Conservation (phyloP, 1,284 basidiomycete species). For the Cystobasidiaceae sp. region DNA sequence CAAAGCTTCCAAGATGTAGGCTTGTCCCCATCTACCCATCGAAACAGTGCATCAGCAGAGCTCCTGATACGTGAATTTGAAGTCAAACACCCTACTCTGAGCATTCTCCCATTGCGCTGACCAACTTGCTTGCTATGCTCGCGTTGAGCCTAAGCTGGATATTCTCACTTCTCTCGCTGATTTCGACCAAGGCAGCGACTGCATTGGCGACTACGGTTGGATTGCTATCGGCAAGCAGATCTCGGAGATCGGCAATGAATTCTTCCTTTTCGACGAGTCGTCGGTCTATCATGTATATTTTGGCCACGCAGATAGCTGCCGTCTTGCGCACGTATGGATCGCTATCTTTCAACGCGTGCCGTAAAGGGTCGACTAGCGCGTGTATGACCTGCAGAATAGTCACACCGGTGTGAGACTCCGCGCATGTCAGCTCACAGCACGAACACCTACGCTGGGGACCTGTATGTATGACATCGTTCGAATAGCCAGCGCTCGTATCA, state of each 20-base stretch:
- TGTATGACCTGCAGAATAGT: constrained; percentile 66
- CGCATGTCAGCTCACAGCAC: background rate
- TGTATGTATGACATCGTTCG: constrained; percentile 95
- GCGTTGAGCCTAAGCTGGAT: constrained; percentile 81
- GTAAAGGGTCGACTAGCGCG: constrained; percentile 73
- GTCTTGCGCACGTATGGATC: constrained; percentile 97
- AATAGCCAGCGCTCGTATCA: constrained; percentile 85
- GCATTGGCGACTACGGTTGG: constrained; percentile 93
- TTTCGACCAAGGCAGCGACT: constrained; percentile 86
- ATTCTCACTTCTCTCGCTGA: constrained; percentile 81
- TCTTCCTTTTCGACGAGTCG: constrained; percentile 74
- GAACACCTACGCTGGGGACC: constrained; percentile 56
- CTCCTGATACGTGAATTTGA: constrained; percentile 9
- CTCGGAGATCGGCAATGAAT: constrained; percentile 78
- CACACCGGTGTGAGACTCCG: background rate
- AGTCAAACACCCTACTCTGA: constrained; percentile 64
- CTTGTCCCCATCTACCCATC: constrained; percentile 86
- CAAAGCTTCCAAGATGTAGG: constrained; percentile 93
- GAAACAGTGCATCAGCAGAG: background rate
- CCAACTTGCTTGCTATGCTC: constrained; percentile 73
- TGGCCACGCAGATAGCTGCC: constrained; percentile 84
- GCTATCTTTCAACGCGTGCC: constrained; percentile 78
- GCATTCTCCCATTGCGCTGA: constrained; percentile 77
- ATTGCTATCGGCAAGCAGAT: constrained; percentile 84
- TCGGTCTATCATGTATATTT: constrained; percentile 79